Evolutionary conservation across 2,329 filamentous ascomycete genomes (phyloP).

Genomic region (Colletotrichum spinosum): DNA sequence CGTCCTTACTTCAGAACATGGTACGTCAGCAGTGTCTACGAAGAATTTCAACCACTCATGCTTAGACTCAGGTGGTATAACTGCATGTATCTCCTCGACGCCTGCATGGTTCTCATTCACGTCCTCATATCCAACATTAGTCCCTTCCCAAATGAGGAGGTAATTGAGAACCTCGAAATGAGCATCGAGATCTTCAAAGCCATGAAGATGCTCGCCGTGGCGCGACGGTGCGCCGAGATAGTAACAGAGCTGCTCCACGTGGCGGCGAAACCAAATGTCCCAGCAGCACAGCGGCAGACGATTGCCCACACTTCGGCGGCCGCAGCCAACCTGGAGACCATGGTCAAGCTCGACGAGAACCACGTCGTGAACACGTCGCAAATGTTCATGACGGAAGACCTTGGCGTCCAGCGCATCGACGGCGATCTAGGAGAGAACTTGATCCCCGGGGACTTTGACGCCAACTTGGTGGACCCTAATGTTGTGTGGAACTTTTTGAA

Average conservation of each 20-base stretch:
- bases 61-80: constrained; percentile 27
- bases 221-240: constrained; percentile 34
- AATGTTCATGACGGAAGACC: constrained; percentile 15
- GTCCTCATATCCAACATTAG: constrained; percentile 34
- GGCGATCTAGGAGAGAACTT: constrained; percentile 18
- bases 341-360: background rate
- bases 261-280: constrained; percentile 1
- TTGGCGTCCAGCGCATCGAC: background rate
- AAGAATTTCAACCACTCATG: background rate
- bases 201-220: constrained; percentile 36
- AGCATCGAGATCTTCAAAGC: constrained; percentile 36
- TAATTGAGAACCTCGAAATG: constrained; percentile 33
- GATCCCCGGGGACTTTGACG: constrained; percentile 31
- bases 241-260: constrained; percentile 28
- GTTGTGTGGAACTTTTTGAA: constrained; percentile 37
- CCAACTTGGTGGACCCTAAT: constrained; percentile 33
- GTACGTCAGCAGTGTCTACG: background rate
- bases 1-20: constrained; percentile 34
- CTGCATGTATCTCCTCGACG: constrained; percentile 36
- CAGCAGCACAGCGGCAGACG: background rate
- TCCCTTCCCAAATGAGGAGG: constrained; percentile 23
- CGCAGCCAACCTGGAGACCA: background rate
- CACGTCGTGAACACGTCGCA: constrained; percentile 2
- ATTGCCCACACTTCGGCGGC: background rate
- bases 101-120: constrained; percentile 34